A percentile compares a stretch with the other conserved stretches of the same genome.
phyloP scores from a whole-genome alignment of 2,329 filamentous ascomycete genomes.

The Thelonectria olida region DNA sequence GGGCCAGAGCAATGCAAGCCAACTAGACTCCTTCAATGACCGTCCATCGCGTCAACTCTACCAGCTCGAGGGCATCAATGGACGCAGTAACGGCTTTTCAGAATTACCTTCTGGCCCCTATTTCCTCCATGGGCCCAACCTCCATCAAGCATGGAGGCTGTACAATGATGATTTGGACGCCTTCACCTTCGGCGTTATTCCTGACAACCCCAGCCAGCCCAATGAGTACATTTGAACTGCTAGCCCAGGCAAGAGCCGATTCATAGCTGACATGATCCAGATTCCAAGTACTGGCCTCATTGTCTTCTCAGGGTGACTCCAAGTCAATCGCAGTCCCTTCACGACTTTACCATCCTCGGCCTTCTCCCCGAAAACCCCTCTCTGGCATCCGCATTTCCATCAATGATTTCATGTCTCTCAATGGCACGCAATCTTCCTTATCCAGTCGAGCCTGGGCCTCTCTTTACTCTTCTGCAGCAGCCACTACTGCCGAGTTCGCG shows the following conservation, averaged over 20 bases:
- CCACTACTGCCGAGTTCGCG: slow-evolving; percentile 58
- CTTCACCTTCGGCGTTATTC: slow-evolving; percentile 49
- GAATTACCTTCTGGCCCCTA: slow-evolving; percentile 52
- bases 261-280: slow-evolving; percentile 33
- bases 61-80: slow-evolving; percentile 29
- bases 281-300: slow-evolving; percentile 42
- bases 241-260: not conserved
- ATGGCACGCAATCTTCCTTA: slow-evolving; percentile 63
- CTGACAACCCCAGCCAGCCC: slow-evolving; percentile 42
- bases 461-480: slow-evolving; percentile 56
- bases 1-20: slow-evolving; percentile 26
- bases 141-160: slow-evolving; percentile 53
- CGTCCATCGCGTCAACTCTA: slow-evolving; percentile 26
- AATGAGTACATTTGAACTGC: slow-evolving; percentile 33
- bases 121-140: slow-evolving; percentile 51
- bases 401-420: slow-evolving; percentile 45
- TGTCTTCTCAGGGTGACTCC: slow-evolving; percentile 37
- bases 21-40: not conserved
- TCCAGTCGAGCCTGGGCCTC: slow-evolving; percentile 68
- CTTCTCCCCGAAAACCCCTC: slow-evolving; percentile 44
- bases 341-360: slow-evolving; percentile 44
- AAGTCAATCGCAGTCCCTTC: slow-evolving; percentile 51
- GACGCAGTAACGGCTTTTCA: slow-evolving; percentile 29
- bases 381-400: slow-evolving; percentile 49
- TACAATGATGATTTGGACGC: slow-evolving; percentile 50